phyloP scores from a whole-genome alignment of 345 rosid species.

The Gossypium arboreum region DNA sequence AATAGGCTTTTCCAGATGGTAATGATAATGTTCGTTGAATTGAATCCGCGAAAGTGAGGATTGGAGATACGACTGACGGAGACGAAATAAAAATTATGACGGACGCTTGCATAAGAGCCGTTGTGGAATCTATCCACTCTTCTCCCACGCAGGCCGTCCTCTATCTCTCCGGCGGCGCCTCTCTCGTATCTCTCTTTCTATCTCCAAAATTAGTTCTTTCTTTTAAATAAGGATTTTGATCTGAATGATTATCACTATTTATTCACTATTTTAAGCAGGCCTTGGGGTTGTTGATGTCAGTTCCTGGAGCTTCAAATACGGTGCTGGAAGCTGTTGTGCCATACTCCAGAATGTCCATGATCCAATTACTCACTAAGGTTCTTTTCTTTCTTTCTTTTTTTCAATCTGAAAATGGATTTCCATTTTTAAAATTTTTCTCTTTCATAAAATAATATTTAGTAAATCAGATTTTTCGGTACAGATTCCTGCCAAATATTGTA shows the following conservation, averaged over 20 bases:
- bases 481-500: conserved; percentile 64
- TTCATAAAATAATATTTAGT: background rate
- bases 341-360: conserved; percentile 56
- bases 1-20: no score
- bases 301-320: conserved; percentile 88
- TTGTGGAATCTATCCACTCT: conserved; percentile 75
- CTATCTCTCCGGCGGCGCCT: conserved; percentile 82
- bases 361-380: conserved; percentile 77
- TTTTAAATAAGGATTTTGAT: background rate
- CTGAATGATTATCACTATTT: background rate
- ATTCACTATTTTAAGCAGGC: conserved; percentile 35
- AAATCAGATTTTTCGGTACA: conserved; percentile 20
- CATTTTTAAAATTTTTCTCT: background rate
- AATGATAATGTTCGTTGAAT: no score
- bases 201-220: background rate
- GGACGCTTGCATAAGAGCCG: conserved; percentile 50
- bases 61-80: background rate
- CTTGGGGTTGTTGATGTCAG: conserved; percentile 68
- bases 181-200: conserved; percentile 46
- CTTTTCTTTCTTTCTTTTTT: background rate
- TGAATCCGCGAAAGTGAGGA: no score
- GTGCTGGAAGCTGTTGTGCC: conserved; percentile 85
- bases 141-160: conserved; percentile 66
- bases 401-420: background rate
- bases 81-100: conserved; percentile 28